Base-by-base conservation (phyloP, 139 green algal genomes). In the Nannochloris sp. region DNA sequence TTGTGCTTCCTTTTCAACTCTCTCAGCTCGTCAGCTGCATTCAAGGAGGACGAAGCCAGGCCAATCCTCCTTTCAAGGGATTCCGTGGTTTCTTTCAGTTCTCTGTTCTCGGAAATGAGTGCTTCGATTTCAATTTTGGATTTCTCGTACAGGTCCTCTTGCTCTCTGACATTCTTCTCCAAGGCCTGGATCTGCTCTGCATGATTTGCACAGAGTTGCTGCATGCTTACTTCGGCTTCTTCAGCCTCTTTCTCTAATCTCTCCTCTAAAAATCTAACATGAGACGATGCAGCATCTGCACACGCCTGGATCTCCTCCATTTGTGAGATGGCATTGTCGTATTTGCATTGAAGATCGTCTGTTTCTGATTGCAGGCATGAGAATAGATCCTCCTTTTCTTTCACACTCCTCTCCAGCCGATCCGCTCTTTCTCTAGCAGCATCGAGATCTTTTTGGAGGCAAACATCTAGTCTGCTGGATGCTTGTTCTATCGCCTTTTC, bases 1-100 rank as follows among this genome's bases (percentile, higher is more conserved):
- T 88, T 90, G 79, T 88, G 78, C 74, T 81, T 78, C n/a, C 76
- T 62, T 66, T 83, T 78, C n/a, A 85, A 76, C 43, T 91, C 85
- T 44, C 74, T 75, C 8, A 93, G 82, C 71, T 93, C 85, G 11
- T 92, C 86, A 40, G 85, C 84, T 4, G 83, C 80, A 44, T 81
- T 79, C 1, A 93, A 56, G 1, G 75, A 78, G 0, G 73, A 79
- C 4, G 80, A 81, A 3, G 86, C 86, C 56, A 83, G 68, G 4
- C 70, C 72, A 49, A 93, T 66, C 73, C 81, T 85, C 40, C 64
- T 74, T 9, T 84, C 72, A 57, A 88, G 63, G 18, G 74, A 73
- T 0, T 31, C 49, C 29, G 71, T 69, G 53, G 48, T 44, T 25
- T 53, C 62, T 48, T 70, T 43, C 44, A 81, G 58, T 23, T 36